Evolutionary conservation across 139 green algal genomes (phyloP), one percentile per base, ranked within the genome.

Genomic region (Chlamydomonas sp.): DNA sequence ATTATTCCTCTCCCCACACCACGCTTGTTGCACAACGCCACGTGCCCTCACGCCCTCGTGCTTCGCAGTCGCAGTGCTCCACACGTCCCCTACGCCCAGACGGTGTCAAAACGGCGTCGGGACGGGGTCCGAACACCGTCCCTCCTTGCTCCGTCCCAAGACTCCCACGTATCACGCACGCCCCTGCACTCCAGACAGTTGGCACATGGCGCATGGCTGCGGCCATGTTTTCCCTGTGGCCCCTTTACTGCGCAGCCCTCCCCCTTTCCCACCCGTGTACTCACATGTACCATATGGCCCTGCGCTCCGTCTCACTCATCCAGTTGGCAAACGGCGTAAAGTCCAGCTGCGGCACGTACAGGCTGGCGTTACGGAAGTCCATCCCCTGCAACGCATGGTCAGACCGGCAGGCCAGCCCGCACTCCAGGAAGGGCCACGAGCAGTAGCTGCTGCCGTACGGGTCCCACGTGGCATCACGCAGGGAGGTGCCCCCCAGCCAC

Each of bases 361-460:
- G 68, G 15, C 57, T 85, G 6, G 68, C 14, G 80, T 85, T 85
- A 14, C 80, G 80, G 17, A 77, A 85, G 68, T 85, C 80, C 80
- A 85, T 20, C 67, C 57, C 80, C 7, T 20, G 58, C 4, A 85
- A 68, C 12, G 16, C 80, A 63, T 85, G n/a, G 20, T 58, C 31
- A 5, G 16, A 20, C 5, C 1, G 1, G 58, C 80, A 85, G 2
- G 14, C 7, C 16, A 57, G 16, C 68, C 67, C 62, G 10, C 80
- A 85, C 64, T 85, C 80, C 57, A 85, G 5, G 18, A 78, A 78
- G 2, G 80, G 80, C 80, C 80, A 85, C 18, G 62, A 76, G 68
- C 80, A 85, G 17, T 85, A 85, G 58, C 72, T 78, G 72, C 63
- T 76, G 63, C 8, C 15, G 17, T 15, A 3, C 17, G 10, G 0